Percentiles rank a stretch among this genome's conserved stretches.
Evolutionary conservation across 129 eudicot species (phyloP).

Genomic region (Tanacetum coccineum): DNA sequence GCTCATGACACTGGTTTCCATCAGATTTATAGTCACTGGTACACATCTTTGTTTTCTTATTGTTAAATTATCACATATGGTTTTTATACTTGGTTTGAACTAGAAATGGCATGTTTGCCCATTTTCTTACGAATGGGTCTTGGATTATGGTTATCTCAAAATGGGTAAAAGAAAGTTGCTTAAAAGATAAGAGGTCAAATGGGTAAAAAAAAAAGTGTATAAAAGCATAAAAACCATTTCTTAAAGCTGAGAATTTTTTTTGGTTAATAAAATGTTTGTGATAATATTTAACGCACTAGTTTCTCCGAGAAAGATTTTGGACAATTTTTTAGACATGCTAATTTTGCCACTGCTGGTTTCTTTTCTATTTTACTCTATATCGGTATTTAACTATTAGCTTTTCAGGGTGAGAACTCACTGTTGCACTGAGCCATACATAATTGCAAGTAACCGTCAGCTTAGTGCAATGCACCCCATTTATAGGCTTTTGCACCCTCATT

Average conservation of each 20-base stretch:
- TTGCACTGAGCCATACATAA: slow-evolving; percentile 65
- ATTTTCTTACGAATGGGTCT: too few relatives aligned
- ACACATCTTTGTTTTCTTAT: slow-evolving; percentile 5
- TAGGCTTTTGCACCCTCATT: slow-evolving; percentile 58
- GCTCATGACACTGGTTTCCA: slow-evolving; percentile 73
- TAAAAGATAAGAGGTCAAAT: too few relatives aligned
- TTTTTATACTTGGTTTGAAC: neutral
- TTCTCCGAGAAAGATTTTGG: neutral
- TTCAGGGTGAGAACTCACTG: slow-evolving; percentile 81
- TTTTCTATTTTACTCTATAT: neutral
- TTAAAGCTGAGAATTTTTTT: too few relatives aligned
- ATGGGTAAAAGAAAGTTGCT: too few relatives aligned
- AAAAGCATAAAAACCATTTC: too few relatives aligned
- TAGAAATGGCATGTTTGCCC: neutral
- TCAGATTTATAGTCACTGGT: slow-evolving; percentile 75
- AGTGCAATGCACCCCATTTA: slow-evolving; percentile 73
- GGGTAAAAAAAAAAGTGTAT: too few relatives aligned
- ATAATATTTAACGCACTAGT: too few relatives aligned
- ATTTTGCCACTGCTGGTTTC: neutral
- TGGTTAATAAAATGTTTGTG: too few relatives aligned
- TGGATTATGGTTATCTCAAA: too few relatives aligned
- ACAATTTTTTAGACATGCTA: neutral
- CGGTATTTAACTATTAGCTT: neutral
- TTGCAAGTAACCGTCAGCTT: slow-evolving; percentile 67
- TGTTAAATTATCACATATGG: neutral